Evolutionary conservation across 257 asterid species (phyloP).

Genomic region (Nicotiana attenuata): DNA sequence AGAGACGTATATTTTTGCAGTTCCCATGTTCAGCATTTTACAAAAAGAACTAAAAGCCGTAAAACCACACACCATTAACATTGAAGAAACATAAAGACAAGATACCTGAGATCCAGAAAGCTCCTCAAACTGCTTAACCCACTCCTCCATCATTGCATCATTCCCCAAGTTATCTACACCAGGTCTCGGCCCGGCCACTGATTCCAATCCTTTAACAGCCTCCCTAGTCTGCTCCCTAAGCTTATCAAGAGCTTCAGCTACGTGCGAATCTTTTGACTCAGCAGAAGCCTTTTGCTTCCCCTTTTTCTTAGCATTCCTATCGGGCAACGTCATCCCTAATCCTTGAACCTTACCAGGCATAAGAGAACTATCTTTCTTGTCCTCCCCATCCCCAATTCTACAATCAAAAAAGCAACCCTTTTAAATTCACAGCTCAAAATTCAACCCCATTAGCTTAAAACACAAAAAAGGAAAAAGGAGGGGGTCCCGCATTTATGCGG

Average conservation of each 20-base stretch:
- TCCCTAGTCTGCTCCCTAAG: conserved; percentile 91
- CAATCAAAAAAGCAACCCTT: conserved; percentile 6
- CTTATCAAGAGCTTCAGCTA: conserved; percentile 90
- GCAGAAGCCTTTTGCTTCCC: conserved; percentile 69
- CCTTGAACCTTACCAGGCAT: conserved; percentile 62
- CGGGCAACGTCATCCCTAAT: conserved; percentile 91
- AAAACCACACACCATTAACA: not conserved
- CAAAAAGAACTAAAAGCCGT: not conserved
- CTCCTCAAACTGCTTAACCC: conserved; percentile 98
- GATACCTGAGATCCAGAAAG: conserved; percentile 91
- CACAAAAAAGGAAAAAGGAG: not conserved
- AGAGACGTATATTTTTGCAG: not conserved
- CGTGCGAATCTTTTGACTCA: conserved; percentile 72
- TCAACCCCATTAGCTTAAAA: not conserved
- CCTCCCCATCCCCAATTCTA: conserved; percentile 49
- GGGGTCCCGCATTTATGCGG: no score
- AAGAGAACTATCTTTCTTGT: conserved; percentile 40
- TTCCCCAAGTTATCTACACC: conserved; percentile 48
- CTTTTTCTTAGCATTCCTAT: conserved; percentile 75
- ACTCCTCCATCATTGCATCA: conserved; percentile 88
- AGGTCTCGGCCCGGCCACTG: conserved; percentile 49
- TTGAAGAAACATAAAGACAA: not conserved
- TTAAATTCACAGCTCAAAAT: not conserved
- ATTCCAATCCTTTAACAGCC: conserved; percentile 85
- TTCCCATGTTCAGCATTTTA: not conserved